Conservation (phyloP, 139 green algal species). For the Auxenochlorella pyrenoidosa region DNA sequence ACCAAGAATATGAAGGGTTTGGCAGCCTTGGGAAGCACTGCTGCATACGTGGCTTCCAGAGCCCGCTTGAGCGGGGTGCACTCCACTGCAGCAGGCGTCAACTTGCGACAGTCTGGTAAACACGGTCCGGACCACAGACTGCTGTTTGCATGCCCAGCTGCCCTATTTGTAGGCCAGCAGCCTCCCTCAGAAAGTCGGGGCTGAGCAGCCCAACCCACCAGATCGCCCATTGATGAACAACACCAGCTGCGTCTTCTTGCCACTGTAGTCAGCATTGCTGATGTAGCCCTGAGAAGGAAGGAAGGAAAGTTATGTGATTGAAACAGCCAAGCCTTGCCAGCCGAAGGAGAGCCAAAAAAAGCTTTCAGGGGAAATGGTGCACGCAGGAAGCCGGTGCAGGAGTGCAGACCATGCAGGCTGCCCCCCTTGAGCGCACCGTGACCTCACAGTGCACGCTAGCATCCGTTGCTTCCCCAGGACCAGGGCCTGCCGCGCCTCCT, state of each 20-base stretch:
- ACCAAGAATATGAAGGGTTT: constrained; percentile 92
- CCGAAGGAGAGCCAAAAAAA: background rate
- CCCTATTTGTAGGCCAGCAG: no score
- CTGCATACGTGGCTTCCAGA: constrained; percentile 81
- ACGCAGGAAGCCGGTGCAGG: no score
- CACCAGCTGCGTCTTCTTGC: constrained; percentile 80
- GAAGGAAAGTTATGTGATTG: background rate
- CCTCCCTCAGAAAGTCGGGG: background rate
- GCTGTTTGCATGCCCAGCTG: no score
- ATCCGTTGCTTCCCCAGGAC: background rate
- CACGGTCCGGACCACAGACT: no score
- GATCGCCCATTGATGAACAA: constrained; percentile 96
- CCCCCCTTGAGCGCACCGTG: background rate
- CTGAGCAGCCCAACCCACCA: background rate
- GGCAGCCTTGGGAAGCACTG: constrained; percentile 76
- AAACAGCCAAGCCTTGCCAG: background rate
- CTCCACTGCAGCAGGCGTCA: constrained; percentile 71
- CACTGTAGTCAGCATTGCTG: constrained; percentile 71
- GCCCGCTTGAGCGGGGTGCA: constrained; percentile 81
- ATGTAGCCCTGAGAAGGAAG: constrained; percentile 67
- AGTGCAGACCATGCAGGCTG: background rate
- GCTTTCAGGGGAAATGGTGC: background rate
- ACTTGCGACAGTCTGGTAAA: background rate
- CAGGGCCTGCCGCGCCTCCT: background rate
- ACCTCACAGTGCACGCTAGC: constrained; percentile 11